These are phyloP conservation scores for Bipolaris bicolor DNA, from an alignment of 2,329 filamentous ascomycete genomes.

Conservation along the genomic window DNA sequence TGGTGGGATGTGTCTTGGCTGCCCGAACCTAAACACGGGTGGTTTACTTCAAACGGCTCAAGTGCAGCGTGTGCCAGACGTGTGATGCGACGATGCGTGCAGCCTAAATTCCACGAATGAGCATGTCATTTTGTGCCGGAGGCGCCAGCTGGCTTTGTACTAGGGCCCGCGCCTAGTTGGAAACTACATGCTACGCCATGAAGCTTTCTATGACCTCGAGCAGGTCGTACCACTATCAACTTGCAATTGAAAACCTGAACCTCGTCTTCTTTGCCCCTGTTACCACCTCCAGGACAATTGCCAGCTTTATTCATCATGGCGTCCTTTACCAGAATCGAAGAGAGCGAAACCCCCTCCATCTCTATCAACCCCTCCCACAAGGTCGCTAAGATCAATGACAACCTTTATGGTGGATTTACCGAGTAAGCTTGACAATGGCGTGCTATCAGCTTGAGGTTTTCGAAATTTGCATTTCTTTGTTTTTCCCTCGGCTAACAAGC, in stretches of 20 bases:
- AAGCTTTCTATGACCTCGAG: constrained; percentile 19
- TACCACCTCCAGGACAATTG: not conserved
- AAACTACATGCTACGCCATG: constrained; percentile 12
- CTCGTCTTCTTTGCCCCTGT: not conserved
- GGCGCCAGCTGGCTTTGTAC: constrained; percentile 8
- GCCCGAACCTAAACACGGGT: constrained; percentile 1
- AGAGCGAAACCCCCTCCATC: constrained; percentile 67
- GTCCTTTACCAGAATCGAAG: constrained; percentile 71
- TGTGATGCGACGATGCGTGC: not conserved
- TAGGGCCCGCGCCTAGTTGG: constrained; percentile 14
- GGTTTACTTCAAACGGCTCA: constrained; percentile 4
- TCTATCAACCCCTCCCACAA: constrained; percentile 68
- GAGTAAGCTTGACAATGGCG: constrained; percentile 62
- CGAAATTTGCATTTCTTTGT: constrained; percentile 3
- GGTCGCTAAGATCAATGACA: constrained; percentile 76
- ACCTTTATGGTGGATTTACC: constrained; percentile 84
- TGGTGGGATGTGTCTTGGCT: constrained; percentile 16
- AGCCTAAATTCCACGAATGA: constrained; percentile 14
- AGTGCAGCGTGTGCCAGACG: constrained; percentile 2
- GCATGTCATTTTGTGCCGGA: not conserved
- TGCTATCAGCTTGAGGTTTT: not conserved
- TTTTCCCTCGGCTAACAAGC: constrained; percentile 31
- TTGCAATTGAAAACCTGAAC: not conserved
- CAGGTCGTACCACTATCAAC: constrained; percentile 12
- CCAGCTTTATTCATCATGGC: constrained; percentile 61